Evolutionary conservation across 441 rosid genomes (phyloP), one percentile per base, ranked within the genome.

Genomic region (Viola pubescens): DNA sequence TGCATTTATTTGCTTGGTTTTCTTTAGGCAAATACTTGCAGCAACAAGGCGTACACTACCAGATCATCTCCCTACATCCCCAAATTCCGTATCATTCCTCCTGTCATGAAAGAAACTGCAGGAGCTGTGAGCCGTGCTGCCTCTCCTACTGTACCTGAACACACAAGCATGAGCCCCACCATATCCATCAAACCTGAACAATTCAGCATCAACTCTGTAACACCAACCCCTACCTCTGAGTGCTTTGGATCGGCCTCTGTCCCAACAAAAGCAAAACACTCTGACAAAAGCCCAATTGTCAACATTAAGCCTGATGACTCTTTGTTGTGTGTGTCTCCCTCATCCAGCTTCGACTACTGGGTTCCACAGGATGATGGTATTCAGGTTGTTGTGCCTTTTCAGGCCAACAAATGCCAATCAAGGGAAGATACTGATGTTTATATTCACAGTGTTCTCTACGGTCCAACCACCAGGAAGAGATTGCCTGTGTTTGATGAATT

Each of bases 301-400:
- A 6, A 39, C 13, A 41, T 39, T 8, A 60, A 10, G 47, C 10
- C 52, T 48, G 47, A 50, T 44, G 55, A 53, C 54, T 38, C 45
- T 52, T 14, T 43, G 61, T 54, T 12, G 43, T 44, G 60, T 4
- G 12, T 55, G 34, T 0, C 62, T 40, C 7, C 49, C 26, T 45
- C 41, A 45, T 41, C 56, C 49, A 48, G 51, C n/a, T 37, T 12
- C 37, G 48, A 5, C 10, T 5, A 52, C 9, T 84, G 90, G 82
- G 73, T 74, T 37, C 90, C 90, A 8, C 54, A 14, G 34, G 85
- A 80, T 66, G 87, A 84, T 75, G 74, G 77, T 60, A 74, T 81
- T 60, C 62, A 72, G 63, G 58, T 76, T 58, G 39, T 51, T 14
- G 65, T 77, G 65, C 77, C 83, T 56, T 39, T 37, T 51, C 73